phyloP scores from a whole-genome alignment of 1,284 basidiomycete genomes.

The Trametes hirsuta region DNA sequence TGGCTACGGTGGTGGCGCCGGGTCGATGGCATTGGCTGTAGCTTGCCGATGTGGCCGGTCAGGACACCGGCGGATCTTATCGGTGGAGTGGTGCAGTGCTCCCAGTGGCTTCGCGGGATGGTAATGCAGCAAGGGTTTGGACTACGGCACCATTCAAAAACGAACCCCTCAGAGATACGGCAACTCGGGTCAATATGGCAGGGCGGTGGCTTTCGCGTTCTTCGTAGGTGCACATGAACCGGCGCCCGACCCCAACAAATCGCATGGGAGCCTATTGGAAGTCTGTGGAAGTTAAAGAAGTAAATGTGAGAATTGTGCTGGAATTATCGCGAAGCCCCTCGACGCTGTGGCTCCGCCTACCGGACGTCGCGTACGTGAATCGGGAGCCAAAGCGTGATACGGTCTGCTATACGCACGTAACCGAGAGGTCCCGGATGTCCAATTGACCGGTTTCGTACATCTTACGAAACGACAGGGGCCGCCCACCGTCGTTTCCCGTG shows the following conservation, averaged over 20 bases:
- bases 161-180: too few species aligned
- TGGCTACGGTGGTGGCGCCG: constrained; percentile 8
- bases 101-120: neutral
- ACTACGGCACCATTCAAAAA: too few species aligned
- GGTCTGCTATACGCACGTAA: constrained; percentile 1
- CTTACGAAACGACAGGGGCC: neutral
- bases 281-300: too few species aligned
- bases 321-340: neutral
- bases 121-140: too few species aligned
- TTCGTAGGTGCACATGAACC: too few species aligned
- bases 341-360: neutral
- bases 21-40: constrained; percentile 1
- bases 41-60: constrained; percentile 7
- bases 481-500: constrained; percentile 1
- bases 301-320: neutral
- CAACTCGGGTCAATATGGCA: too few species aligned
- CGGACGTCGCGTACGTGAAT: constrained; percentile 12
- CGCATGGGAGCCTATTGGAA: too few species aligned
- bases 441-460: constrained; percentile 1
- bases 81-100: neutral
- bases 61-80: neutral
- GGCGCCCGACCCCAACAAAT: too few species aligned
- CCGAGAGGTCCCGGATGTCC: neutral
- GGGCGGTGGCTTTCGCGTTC: too few species aligned
- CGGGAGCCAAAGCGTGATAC: constrained; percentile 2